Evolutionary conservation across 202 grass and related monocot species (phyloP).

Genomic region (Bolboschoenoplectus hybrid): DNA sequence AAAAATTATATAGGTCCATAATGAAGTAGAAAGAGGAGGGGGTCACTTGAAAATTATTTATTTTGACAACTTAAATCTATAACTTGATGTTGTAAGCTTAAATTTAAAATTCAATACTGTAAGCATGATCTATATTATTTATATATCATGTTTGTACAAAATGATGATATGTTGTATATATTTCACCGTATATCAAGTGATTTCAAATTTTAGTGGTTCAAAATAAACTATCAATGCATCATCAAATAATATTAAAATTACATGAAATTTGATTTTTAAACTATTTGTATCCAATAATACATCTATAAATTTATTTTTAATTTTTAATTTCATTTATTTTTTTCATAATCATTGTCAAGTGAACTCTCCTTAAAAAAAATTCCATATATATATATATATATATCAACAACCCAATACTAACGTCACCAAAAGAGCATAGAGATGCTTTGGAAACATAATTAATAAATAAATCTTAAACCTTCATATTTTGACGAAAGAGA

Average conservation of each 20-base stretch:
- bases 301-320: no score
- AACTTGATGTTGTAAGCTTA: not conserved
- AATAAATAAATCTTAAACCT: not conserved
- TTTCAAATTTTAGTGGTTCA: not conserved
- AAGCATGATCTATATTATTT: no score
- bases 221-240: not conserved
- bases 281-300: no score
- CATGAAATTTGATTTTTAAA: not conserved
- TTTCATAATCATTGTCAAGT: no score
- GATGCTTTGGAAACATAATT: not conserved
- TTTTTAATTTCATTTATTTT: no score
- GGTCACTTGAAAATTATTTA: no score
- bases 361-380: no score
- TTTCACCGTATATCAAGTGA: not conserved
- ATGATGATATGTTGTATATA: not conserved
- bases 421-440: not conserved
- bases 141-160: not conserved
- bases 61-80: no score
- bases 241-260: not conserved
- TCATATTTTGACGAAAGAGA: conserved; percentile 23
- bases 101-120: not conserved
- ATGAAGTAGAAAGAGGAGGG: not conserved
- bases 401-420: not conserved
- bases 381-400: not conserved
- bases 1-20: not conserved